A percentile compares a stretch with the other conserved stretches of the same genome.
Evolutionary conservation across 441 rosid species (phyloP).

Genomic region (Gossypium aridum): DNA sequence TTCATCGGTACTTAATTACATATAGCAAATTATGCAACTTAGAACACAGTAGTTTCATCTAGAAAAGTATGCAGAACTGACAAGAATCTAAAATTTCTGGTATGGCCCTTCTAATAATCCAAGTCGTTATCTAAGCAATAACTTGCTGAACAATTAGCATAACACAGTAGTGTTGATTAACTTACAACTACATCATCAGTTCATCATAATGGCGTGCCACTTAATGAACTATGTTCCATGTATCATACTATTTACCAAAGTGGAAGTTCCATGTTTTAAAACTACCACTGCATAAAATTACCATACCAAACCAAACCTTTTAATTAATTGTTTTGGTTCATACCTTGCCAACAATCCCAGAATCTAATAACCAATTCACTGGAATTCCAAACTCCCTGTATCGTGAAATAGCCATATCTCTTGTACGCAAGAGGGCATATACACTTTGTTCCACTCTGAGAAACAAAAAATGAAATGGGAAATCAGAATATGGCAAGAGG

Average conservation of each 20-base stretch:
- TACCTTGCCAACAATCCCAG: slow-evolving; percentile 97
- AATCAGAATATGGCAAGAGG: slow-evolving; percentile 8
- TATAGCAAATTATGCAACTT: background rate
- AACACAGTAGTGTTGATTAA: background rate
- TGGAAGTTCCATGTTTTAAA: background rate
- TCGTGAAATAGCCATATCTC: slow-evolving; percentile 88
- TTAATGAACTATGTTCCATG: background rate
- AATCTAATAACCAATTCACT: slow-evolving; percentile 69
- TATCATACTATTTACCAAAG: background rate
- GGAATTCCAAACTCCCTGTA: slow-evolving; percentile 88
- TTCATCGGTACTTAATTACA: background rate
- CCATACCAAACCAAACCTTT: background rate
- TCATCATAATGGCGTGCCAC: background rate
- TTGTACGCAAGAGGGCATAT: slow-evolving; percentile 81
- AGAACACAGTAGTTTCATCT: background rate
- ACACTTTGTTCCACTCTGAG: slow-evolving; percentile 87
- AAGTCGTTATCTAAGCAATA: background rate
- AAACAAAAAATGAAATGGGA: slow-evolving; percentile 4
- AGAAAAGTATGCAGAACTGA: background rate
- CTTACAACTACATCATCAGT: background rate
- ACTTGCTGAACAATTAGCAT: background rate
- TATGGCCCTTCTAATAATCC: background rate
- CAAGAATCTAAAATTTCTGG: background rate
- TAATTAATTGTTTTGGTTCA: background rate
- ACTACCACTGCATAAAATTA: background rate